phyloP scores from a whole-genome alignment of 192 early-diverging fungal species.

The Entomortierella parvispora region DNA sequence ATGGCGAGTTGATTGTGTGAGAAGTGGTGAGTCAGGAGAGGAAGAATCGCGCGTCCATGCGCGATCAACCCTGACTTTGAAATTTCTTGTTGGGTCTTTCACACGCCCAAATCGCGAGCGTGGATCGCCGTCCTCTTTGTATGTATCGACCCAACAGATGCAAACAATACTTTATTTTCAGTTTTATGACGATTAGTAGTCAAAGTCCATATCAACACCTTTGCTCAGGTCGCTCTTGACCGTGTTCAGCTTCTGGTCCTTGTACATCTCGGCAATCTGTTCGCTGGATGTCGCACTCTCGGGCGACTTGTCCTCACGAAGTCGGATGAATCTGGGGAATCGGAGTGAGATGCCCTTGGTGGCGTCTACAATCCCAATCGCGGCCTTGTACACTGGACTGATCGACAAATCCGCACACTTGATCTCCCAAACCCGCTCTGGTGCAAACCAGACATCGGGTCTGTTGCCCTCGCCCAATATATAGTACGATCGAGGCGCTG shows the following conservation, averaged over 20 bases:
- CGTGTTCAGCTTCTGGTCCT: constrained; percentile 47
- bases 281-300: constrained; percentile 92
- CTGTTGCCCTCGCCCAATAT: constrained; percentile 78
- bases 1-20: constrained; percentile 22
- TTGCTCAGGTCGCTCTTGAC: constrained; percentile 40
- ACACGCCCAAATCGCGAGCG: too few relatives aligned
- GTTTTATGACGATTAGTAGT: constrained; percentile 46
- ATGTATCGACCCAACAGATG: too few relatives aligned
- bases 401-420: constrained; percentile 97
- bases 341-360: constrained; percentile 95
- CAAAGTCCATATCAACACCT: constrained; percentile 49
- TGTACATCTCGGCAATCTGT: constrained; percentile 66
- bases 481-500: constrained; percentile 84
- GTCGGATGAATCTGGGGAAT: constrained; percentile 95
- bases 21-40: not conserved
- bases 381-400: constrained; percentile 94
- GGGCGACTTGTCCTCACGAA: constrained; percentile 95
- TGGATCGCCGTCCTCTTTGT: too few relatives aligned
- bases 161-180: too few relatives aligned
- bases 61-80: too few relatives aligned
- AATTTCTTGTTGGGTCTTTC: too few relatives aligned
- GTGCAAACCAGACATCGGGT: constrained; percentile 98
- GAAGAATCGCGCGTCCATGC: not conserved
- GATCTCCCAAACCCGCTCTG: constrained; percentile 94
- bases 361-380: constrained; percentile 81